Evolutionary conservation across 2,329 filamentous ascomycete species (phyloP).

Genomic region (Penicillium sp.): DNA sequence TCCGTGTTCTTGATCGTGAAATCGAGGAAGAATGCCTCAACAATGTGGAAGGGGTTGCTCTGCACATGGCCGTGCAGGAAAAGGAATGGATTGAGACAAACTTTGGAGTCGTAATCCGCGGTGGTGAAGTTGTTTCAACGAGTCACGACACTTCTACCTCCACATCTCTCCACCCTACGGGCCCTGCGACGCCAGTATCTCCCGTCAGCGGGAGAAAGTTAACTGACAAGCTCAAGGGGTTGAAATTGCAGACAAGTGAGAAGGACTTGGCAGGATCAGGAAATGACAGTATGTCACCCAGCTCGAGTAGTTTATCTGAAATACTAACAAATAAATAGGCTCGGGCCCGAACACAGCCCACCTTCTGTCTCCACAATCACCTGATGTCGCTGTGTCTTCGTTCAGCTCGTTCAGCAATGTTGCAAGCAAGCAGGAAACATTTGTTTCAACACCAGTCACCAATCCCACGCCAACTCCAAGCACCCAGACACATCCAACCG

Average conservation of each 20-base stretch:
- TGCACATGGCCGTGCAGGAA: constrained; percentile 82
- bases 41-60: constrained; percentile 78
- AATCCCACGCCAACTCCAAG: constrained; percentile 27
- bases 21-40: constrained; percentile 70
- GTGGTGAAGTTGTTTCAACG: constrained; percentile 32
- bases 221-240: constrained; percentile 75
- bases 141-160: constrained; percentile 24
- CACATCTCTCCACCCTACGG: constrained; percentile 33
- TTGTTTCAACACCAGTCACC: constrained; percentile 22
- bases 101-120: constrained; percentile 63
- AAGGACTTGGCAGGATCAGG: constrained; percentile 58
- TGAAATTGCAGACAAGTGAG: constrained; percentile 74
- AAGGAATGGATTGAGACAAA: constrained; percentile 82
- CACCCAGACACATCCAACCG: constrained; percentile 7
- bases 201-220: constrained; percentile 68
- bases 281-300: constrained; percentile 50
- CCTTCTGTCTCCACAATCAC: constrained; percentile 62
- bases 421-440: constrained; percentile 8
- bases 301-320: not conserved
- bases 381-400: constrained; percentile 64
- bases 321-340: constrained; percentile 17
- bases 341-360: constrained; percentile 33
- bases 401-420: constrained; percentile 61
- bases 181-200: constrained; percentile 60
- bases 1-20: constrained; percentile 74